Evolutionary conservation across 2,329 filamentous ascomycete genomes (phyloP).

Genomic region (Biscogniauxia mediterranea): DNA sequence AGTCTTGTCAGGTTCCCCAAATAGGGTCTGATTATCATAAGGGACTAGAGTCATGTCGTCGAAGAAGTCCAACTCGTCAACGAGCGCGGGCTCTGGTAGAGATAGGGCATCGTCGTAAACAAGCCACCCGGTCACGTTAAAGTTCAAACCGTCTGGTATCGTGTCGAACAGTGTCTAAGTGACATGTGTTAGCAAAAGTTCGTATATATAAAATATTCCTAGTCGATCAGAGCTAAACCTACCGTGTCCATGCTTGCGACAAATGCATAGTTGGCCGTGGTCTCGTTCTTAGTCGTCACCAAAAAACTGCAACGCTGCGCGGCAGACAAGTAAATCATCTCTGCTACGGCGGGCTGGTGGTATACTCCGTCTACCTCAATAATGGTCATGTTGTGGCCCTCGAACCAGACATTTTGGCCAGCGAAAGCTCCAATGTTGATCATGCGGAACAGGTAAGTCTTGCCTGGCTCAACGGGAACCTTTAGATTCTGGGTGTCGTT

Average conservation of each 20-base stretch:
- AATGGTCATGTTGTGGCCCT: constrained; percentile 65
- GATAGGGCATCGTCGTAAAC: constrained; percentile 50
- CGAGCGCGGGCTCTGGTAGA: constrained; percentile 48
- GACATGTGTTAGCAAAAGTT: constrained; percentile 22
- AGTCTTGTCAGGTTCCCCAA: constrained; percentile 59
- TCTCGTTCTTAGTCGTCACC: constrained; percentile 61
- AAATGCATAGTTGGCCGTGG: constrained; percentile 63
- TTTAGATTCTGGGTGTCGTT: constrained; percentile 66
- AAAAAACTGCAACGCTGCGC: constrained; percentile 67
- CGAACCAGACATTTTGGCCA: constrained; percentile 64
- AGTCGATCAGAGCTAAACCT: constrained; percentile 23
- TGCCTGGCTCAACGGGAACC: constrained; percentile 61
- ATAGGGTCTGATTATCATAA: constrained; percentile 60
- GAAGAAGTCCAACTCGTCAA: constrained; percentile 64
- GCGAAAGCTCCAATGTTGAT: constrained; percentile 74
- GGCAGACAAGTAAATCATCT: constrained; percentile 64
- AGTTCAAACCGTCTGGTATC: constrained; percentile 66
- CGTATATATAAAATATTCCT: not conserved
- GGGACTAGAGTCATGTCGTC: constrained; percentile 75
- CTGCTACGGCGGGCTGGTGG: constrained; percentile 56
- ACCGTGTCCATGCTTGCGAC: constrained; percentile 68
- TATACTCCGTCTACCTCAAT: constrained; percentile 75
- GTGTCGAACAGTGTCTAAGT: constrained; percentile 63
- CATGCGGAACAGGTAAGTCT: constrained; percentile 71
- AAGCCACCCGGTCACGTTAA: constrained; percentile 65